phyloP scores from a whole-genome alignment of 2,329 filamentous ascomycete genomes.

The Phaeoacremonium minimum region DNA sequence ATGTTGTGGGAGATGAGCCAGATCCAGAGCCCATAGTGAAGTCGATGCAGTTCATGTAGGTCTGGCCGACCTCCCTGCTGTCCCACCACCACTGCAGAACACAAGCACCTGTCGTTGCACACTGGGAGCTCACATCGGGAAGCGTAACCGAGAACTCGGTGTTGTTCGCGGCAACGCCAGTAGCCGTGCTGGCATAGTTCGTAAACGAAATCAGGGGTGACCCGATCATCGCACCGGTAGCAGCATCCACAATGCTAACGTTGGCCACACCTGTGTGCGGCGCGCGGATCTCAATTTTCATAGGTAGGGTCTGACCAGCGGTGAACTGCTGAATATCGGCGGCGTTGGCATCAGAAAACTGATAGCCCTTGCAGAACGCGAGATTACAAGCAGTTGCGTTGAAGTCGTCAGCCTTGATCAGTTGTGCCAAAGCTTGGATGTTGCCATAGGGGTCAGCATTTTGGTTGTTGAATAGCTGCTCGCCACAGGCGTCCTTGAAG shows the following conservation, averaged over 20 bases:
- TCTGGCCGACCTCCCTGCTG: constrained; percentile 6
- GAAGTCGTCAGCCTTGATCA: constrained; percentile 5
- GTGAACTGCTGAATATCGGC: constrained; percentile 28
- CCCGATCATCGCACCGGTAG: constrained; percentile 42
- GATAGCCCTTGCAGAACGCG: constrained; percentile 33
- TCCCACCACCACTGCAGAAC: constrained; percentile 14
- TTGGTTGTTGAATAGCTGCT: constrained; percentile 14
- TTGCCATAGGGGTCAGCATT: constrained; percentile 8
- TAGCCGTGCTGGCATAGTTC: constrained; percentile 19
- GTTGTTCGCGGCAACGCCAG: constrained; percentile 20
- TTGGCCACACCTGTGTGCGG: constrained; percentile 43
- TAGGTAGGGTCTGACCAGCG: constrained; percentile 35
- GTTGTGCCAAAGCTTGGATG: constrained; percentile 8
- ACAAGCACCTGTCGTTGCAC: constrained; percentile 18
- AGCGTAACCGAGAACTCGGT: constrained; percentile 22
- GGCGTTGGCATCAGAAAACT: constrained; percentile 32
- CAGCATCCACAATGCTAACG: constrained; percentile 41
- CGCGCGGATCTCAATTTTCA: constrained; percentile 37
- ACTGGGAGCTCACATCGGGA: constrained; percentile 19
- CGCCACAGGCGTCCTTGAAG: constrained; percentile 16
- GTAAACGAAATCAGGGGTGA: constrained; percentile 23
- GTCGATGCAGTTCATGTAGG: constrained; percentile 10
- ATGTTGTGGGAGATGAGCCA: constrained; percentile 1
- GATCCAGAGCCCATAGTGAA: constrained; percentile 4
- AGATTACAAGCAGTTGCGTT: constrained; percentile 25